phyloP scores from a whole-genome alignment of 768 basidiomycete genomes.

The Cytidiella melzeri region DNA sequence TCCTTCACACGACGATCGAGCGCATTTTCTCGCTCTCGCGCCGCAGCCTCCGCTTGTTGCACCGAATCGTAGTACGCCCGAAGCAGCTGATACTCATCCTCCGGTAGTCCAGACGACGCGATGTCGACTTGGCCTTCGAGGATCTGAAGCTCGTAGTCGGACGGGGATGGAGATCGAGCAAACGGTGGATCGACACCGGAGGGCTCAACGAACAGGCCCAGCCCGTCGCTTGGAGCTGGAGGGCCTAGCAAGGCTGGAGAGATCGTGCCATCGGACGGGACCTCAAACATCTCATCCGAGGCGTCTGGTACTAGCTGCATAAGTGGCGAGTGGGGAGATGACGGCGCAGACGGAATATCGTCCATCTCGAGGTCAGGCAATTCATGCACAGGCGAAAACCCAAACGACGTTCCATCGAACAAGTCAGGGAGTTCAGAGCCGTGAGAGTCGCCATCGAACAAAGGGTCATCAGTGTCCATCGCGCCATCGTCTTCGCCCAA shows the following conservation, averaged over 20 bases:
- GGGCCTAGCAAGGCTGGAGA: constrained; percentile 17
- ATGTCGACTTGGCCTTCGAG: constrained; percentile 22
- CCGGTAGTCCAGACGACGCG: constrained; percentile 11
- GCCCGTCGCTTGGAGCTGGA: constrained; percentile 9
- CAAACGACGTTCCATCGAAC: not conserved
- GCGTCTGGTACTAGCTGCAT: constrained; percentile 12
- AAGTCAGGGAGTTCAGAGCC: not conserved
- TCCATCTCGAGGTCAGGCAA: constrained; percentile 6
- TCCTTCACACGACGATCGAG: constrained; percentile 24
- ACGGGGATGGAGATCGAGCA: constrained; percentile 22
- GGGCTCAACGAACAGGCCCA: constrained; percentile 22
- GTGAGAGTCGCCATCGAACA: not conserved
- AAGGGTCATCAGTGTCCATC: not conserved
- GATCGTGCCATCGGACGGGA: constrained; percentile 13
- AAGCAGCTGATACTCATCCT: constrained; percentile 20
- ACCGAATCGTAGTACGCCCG: constrained; percentile 16
- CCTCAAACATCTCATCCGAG: constrained; percentile 5
- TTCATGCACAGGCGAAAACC: not conserved
- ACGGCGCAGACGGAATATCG: constrained; percentile 4
- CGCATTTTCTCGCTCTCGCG: constrained; percentile 19
- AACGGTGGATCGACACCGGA: constrained; percentile 18
- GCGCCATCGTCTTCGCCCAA: not conserved
- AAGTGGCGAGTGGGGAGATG: constrained; percentile 17
- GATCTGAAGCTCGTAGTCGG: constrained; percentile 22
- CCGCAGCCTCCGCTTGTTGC: constrained; percentile 18